A percentile compares a stretch with the other conserved stretches of the same genome.
Conservation (phyloP, 805 yeast species). For the Saccharomyces cerevisiae region DNA sequence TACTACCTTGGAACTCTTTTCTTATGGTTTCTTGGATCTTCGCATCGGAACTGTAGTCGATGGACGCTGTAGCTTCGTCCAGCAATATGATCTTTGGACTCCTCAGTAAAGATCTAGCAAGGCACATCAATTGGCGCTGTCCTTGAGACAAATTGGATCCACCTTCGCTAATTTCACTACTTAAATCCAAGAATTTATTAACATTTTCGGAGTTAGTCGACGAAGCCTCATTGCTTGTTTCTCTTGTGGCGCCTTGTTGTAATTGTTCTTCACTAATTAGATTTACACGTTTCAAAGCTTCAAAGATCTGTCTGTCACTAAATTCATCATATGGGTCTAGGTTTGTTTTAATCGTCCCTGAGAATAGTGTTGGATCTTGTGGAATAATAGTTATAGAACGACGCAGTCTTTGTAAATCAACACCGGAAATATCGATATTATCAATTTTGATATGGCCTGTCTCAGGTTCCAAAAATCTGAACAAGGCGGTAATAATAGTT, state of each 20-base stretch:
- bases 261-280: constrained; percentile 39
- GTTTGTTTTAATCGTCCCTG: constrained; percentile 63
- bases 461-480: constrained; percentile 67
- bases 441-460: constrained; percentile 59
- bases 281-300: constrained; percentile 62
- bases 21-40: constrained; percentile 66
- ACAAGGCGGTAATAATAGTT: constrained; percentile 84
- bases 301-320: constrained; percentile 53
- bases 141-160: constrained; percentile 74
- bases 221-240: constrained; percentile 17
- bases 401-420: constrained; percentile 59
- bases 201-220: constrained; percentile 40
- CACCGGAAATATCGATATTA: constrained; percentile 57
- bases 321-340: constrained; percentile 60
- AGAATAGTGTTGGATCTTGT: constrained; percentile 70
- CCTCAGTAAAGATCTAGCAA: constrained; percentile 57
- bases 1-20: constrained; percentile 56
- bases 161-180: constrained; percentile 52
- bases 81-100: constrained; percentile 62
- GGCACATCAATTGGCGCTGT: constrained; percentile 67
- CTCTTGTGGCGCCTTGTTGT: constrained; percentile 9
- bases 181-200: constrained; percentile 57
- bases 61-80: constrained; percentile 78
- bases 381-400: constrained; percentile 71
- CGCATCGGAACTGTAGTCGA: constrained; percentile 70